Percentiles rank a stretch among this genome's conserved stretches.
These are phyloP conservation scores for Tricholoma saponaceum DNA, from an alignment of 768 basidiomycete genomes.

Conservation along the genomic window DNA sequence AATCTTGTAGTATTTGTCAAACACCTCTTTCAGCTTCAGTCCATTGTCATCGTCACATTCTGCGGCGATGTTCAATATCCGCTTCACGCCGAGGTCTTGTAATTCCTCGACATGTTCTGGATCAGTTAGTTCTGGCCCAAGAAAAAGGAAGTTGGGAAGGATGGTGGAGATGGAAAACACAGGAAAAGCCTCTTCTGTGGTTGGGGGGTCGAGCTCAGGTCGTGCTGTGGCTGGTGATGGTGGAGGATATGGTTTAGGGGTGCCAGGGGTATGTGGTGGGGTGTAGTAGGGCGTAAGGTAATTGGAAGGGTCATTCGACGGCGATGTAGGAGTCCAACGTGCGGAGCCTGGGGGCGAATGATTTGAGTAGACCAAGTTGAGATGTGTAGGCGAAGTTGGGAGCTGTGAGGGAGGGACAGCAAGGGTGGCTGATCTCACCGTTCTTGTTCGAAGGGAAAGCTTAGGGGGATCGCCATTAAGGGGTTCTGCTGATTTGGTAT, in stretches of 20 bases:
- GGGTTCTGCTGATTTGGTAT: conserved; percentile 55
- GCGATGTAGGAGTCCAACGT: conserved; percentile 36
- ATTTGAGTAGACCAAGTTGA: conserved; percentile 56
- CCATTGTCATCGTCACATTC: conserved; percentile 88
- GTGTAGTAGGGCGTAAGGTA: conserved; percentile 49
- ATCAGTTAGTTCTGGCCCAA: conserved; percentile 82
- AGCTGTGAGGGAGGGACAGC: conserved; percentile 44
- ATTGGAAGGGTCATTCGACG: conserved; percentile 30
- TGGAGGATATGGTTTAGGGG: conserved; percentile 40
- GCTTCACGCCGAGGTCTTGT: conserved; percentile 69
- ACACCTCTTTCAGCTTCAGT: conserved; percentile 57
- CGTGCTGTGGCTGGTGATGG: conserved; percentile 64
- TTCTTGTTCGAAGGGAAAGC: conserved; percentile 57
- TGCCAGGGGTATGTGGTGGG: conserved; percentile 49
- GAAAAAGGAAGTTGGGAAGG: conserved; percentile 83
- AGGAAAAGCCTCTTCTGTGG: conserved; percentile 57
- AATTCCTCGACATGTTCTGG: conserved; percentile 75
- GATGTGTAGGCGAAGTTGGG: conserved; percentile 53
- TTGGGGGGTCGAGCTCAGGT: conserved; percentile 57
- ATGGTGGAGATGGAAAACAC: conserved; percentile 86
- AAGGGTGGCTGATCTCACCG: conserved; percentile 56
- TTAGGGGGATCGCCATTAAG: conserved; percentile 47
- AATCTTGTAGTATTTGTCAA: conserved; percentile 83
- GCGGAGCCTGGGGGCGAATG: conserved; percentile 54
- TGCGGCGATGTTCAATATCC: conserved; percentile 87